phyloP scores from a whole-genome alignment of 2,329 filamentous ascomycete genomes.

The Aureobasidium sp. region DNA sequence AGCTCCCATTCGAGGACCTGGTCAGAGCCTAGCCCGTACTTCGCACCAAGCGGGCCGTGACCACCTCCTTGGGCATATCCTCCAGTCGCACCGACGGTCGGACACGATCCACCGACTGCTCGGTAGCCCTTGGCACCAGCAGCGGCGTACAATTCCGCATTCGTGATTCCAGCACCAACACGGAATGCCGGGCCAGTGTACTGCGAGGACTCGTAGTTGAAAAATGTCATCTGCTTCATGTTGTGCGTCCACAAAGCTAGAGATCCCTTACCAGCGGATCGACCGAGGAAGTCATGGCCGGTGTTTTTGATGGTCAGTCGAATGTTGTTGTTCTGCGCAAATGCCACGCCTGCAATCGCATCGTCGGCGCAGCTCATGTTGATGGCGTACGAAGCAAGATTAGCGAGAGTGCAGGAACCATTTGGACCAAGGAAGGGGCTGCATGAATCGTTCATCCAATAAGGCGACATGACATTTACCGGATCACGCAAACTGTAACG shows the following conservation, averaged over 20 bases:
- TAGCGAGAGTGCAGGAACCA: conserved; percentile 34
- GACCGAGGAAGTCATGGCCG: conserved; percentile 41
- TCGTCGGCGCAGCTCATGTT: conserved; percentile 20
- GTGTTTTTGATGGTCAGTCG: conserved; percentile 39
- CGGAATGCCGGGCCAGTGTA: conserved; percentile 41
- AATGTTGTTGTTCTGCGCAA: conserved; percentile 41
- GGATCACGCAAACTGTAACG: neutral
- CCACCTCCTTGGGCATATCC: no score
- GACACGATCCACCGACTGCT: no score
- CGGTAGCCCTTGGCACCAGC: no score
- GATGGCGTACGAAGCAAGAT: conserved; percentile 28
- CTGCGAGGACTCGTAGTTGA: neutral
- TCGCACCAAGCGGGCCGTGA: no score
- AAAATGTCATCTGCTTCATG: neutral
- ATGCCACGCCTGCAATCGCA: conserved; percentile 17
- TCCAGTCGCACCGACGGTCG: no score
- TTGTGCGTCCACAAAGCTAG: conserved; percentile 32
- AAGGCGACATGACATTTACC: conserved; percentile 20
- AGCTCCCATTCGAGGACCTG: no score
- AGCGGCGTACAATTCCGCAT: neutral
- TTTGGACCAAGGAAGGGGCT: conserved; percentile 29
- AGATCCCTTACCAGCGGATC: conserved; percentile 51
- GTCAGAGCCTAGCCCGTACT: no score
- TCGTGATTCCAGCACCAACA: neutral
- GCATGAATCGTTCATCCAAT: conserved; percentile 30